phyloP scores from a whole-genome alignment of 176 grass and related monocot genomes.

The Phoenix roebelenii region DNA sequence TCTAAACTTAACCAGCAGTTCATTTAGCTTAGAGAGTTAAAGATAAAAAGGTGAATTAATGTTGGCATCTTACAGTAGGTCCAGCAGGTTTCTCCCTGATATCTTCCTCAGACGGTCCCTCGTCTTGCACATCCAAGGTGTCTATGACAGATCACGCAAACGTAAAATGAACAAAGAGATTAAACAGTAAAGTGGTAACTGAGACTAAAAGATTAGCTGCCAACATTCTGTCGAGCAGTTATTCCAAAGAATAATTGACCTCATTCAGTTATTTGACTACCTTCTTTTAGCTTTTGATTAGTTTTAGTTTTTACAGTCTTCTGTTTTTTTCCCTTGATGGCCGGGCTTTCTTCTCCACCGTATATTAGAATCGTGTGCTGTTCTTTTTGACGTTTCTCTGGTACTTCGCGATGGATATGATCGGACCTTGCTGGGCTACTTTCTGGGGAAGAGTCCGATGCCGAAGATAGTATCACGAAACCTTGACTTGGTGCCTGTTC shows the following conservation, averaged over 20 bases:
- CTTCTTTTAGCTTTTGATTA: conserved; percentile 24
- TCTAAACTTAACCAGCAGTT: not conserved
- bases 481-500: no score
- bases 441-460: not conserved
- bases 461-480: no score
- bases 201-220: not conserved
- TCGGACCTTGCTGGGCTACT: conserved; percentile 31
- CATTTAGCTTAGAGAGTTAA: not conserved
- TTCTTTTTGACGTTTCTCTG: conserved; percentile 12
- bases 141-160: conserved; percentile 16
- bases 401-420: conserved; percentile 15
- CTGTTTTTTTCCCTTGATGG: conserved; percentile 19
- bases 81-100: conserved; percentile 24
- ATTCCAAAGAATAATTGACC: no score
- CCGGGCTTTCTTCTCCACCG: conserved; percentile 27
- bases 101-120: conserved; percentile 24
- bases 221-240: no score
- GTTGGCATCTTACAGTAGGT: conserved; percentile 25
- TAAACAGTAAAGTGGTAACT: not conserved
- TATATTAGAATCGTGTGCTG: conserved; percentile 13
- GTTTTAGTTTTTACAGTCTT: conserved; percentile 21
- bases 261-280: conserved; percentile 11
- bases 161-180: conserved; percentile 7
- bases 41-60: not conserved
- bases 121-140: conserved; percentile 35